Evolutionary conservation across 495 filamentous ascomycete genomes (phyloP).

Genomic region (Tuber aestivum): DNA sequence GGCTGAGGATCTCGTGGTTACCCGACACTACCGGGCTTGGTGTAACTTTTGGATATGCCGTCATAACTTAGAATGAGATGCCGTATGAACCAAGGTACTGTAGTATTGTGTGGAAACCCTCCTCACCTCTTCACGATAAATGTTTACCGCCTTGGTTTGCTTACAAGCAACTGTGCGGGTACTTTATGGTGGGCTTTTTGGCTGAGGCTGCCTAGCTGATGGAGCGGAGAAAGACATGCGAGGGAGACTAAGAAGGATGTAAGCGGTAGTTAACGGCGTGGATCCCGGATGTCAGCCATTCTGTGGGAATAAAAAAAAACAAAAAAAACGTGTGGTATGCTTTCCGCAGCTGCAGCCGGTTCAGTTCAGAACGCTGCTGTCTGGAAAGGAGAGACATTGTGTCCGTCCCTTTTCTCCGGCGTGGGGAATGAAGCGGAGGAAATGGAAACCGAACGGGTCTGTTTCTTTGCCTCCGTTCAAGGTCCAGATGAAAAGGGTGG

Average conservation of each 20-base stretch:
- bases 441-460: background rate
- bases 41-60: background rate
- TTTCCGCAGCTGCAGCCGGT: background rate
- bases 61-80: background rate
- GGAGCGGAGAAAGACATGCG: background rate
- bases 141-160: background rate
- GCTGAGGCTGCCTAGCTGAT: background rate
- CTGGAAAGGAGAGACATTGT: background rate
- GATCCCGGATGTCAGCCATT: slow-evolving; percentile 2
- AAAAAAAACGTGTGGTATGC: background rate
- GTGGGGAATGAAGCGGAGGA: background rate
- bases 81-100: background rate
- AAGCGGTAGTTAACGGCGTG: background rate
- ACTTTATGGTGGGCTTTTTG: background rate
- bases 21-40: background rate
- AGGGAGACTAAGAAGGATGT: background rate
- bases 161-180: background rate
- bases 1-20: slow-evolving; percentile 2
- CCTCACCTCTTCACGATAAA: background rate
- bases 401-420: background rate
- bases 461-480: background rate
- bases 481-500: background rate
- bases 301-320: background rate
- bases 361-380: background rate
- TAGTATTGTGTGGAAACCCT: background rate